Conservation (phyloP, 306 rosid species). For the Begonia fuchsioides region DNA sequence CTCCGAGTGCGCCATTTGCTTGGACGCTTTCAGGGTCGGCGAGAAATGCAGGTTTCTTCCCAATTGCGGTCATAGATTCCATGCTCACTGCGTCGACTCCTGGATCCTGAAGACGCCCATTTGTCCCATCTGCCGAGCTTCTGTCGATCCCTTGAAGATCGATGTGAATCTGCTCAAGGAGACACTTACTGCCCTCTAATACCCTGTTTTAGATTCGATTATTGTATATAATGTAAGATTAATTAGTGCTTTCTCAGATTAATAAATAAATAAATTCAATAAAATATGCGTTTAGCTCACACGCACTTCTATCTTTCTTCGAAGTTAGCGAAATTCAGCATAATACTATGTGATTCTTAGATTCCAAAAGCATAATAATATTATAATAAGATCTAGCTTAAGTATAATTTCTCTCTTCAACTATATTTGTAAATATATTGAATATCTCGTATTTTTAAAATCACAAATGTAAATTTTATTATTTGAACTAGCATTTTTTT, state of each 20-base stretch:
- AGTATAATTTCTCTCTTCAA: too few relatives aligned
- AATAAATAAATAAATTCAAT: neutral
- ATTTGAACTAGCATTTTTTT: too few relatives aligned
- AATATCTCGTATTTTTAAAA: too few relatives aligned
- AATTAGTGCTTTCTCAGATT: neutral
- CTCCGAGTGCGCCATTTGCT: slow-evolving; percentile 33
- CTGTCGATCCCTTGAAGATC: slow-evolving; percentile 10
- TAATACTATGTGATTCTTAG: too few relatives aligned
- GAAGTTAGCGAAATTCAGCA: too few relatives aligned
- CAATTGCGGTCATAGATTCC: slow-evolving; percentile 31
- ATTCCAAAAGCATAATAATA: too few relatives aligned
- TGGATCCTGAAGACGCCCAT: slow-evolving; percentile 31
- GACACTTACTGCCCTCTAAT: slow-evolving; percentile 2
- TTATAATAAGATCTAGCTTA: too few relatives aligned
- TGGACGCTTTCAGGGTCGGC: slow-evolving; percentile 28
- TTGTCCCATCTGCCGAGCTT: slow-evolving; percentile 35
- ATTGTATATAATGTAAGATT: neutral
- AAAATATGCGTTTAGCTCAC: neutral
- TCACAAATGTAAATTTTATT: too few relatives aligned
- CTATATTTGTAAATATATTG: too few relatives aligned
- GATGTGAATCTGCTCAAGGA: slow-evolving; percentile 13
- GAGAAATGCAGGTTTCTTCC: slow-evolving; percentile 38
- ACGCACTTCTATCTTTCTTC: neutral
- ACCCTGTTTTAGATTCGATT: neutral
- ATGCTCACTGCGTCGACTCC: slow-evolving; percentile 28